A percentile compares a stretch with the other conserved stretches of the same genome.
These are phyloP conservation scores for Thielaviopsis cerberus DNA, from an alignment of 2,329 filamentous ascomycete genomes.

Conservation along the genomic window DNA sequence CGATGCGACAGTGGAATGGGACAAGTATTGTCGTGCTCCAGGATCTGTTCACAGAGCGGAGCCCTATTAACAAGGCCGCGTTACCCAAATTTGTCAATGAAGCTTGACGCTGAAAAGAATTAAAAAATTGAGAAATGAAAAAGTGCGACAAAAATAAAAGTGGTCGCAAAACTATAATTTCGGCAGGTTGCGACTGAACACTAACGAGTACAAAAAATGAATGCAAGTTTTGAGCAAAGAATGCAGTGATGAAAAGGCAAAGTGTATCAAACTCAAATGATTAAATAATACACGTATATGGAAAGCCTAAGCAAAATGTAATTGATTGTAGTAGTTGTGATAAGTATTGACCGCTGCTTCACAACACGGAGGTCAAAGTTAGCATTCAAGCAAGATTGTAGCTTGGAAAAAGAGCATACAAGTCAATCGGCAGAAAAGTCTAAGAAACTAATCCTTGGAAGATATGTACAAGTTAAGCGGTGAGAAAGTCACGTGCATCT, in stretches of 20 bases:
- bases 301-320: neutral
- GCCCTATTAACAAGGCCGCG: neutral
- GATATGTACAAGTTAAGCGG: no score
- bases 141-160: neutral
- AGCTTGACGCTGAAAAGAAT: neutral
- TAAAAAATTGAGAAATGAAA: neutral
- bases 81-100: neutral
- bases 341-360: neutral
- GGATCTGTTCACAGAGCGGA: neutral
- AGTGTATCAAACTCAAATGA: neutral
- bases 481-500: neutral
- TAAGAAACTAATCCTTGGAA: neutral
- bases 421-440: neutral
- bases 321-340: neutral
- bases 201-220: neutral
- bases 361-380: neutral
- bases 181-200: neutral
- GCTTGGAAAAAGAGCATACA: neutral
- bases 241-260: no score
- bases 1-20: neutral
- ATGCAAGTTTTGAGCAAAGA: neutral
- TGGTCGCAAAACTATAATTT: neutral
- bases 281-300: no score
- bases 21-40: neutral
- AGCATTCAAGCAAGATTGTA: neutral